Evolutionary conservation across 2,329 filamentous ascomycete species (phyloP), one percentile per base, ranked within the genome.

Genomic region (Aureobasidium vineae): DNA sequence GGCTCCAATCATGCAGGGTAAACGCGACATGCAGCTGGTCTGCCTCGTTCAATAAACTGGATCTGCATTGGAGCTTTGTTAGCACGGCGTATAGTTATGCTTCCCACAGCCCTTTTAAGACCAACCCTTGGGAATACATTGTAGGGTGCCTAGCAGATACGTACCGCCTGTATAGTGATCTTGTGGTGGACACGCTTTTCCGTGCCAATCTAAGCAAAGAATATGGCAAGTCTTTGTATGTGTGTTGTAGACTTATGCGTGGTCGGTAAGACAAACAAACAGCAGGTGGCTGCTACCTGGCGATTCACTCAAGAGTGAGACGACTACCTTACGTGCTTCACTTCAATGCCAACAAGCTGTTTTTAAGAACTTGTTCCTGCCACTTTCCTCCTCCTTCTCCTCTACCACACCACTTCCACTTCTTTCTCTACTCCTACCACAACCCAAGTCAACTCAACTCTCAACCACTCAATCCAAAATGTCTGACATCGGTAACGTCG

Each of bases 401-500:
- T 43, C 41, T 8, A n/a, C 7, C 49, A 19, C 21, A 15, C 21
- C 43, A 47, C 43, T 6, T 23, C 21, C 43, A 47, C 43, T 8
- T n/a, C 26, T n/a, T n/a, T 23, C 26, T n/a, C 33, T 13, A 52
- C 43, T 49, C 15, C 31, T 15, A 26, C 23, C n/a, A 64, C 49
- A 50, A 54, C 26, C n/a, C n/a, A n/a, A n/a, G n/a, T 31, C 43
- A 26, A 43, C 45, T 28, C 50, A 21, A 33, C 36, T 21, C 21
- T 16, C 40, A 45, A 40, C 26, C 26, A 64, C 52, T 21, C 49
- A 38, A 40, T 36, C 26, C 64, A 41, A 26, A 40, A 68, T 67
- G 59, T 65, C 59, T 31, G 61, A 59, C 33, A 41, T 50, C 41
- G 59, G 60, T 6, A 66, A 68, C 53, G 43, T 68, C 65, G 40